A percentile compares a stretch with the other conserved stretches of the same genome.
These are phyloP conservation scores for Entophlyctis helioformis DNA, from an alignment of 192 early-diverging fungal species.

Conservation along the genomic window DNA sequence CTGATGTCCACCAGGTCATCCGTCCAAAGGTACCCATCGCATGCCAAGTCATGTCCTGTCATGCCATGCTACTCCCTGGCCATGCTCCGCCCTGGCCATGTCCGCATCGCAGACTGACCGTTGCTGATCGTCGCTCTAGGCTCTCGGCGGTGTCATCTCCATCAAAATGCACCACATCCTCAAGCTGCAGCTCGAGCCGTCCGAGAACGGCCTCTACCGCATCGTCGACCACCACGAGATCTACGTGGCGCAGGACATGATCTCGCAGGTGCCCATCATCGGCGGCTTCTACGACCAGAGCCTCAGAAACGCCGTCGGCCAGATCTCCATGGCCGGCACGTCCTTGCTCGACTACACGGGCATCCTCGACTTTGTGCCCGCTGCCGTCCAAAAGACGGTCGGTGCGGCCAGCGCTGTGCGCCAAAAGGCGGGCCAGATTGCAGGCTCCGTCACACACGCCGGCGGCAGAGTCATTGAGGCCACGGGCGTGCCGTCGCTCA, in stretches of 20 bases:
- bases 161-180: constrained; percentile 30
- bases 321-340: constrained; percentile 23
- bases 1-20: too few species aligned
- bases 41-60: too few species aligned
- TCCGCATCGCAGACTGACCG: too few species aligned
- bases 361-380: constrained; percentile 29
- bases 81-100: too few species aligned
- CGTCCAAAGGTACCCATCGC: too few species aligned
- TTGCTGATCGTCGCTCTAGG: too few species aligned
- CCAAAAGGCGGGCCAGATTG: background rate
- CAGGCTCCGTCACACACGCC: too few species aligned
- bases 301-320: constrained; percentile 27
- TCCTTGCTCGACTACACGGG: constrained; percentile 28
- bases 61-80: too few species aligned
- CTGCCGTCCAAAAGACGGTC: constrained; percentile 16
- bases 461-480: too few species aligned
- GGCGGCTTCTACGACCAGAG: constrained; percentile 24
- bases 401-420: constrained; percentile 10
- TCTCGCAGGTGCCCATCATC: constrained; percentile 29
- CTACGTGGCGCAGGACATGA: constrained; percentile 25
- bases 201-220: constrained; percentile 7
- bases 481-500: too few species aligned
- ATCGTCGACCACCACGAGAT: constrained; percentile 28
- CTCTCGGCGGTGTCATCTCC: constrained; percentile 29
- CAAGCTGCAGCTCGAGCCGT: constrained; percentile 30